phyloP scores from a whole-genome alignment of 306 rosid genomes.

The Mimosa bimucronata region DNA sequence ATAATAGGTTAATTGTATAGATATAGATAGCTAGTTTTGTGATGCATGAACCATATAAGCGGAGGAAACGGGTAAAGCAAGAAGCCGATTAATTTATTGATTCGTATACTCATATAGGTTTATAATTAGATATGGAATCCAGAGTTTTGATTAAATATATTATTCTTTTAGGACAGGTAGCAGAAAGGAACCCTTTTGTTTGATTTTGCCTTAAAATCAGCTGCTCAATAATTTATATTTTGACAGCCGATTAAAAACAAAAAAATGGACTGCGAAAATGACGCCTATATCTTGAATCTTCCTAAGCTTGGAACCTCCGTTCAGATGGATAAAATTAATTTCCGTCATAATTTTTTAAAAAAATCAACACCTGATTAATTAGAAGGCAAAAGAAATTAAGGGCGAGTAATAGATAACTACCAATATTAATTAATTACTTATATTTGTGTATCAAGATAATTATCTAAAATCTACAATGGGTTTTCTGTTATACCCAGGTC shows the following conservation, averaged over 20 bases:
- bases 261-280: constrained; percentile 4
- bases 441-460: not conserved
- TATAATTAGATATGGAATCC: not conserved
- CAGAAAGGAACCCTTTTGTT: constrained; percentile 11
- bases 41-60: not conserved
- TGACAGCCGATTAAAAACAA: not conserved
- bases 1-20: not conserved
- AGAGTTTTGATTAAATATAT: not conserved
- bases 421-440: not conserved
- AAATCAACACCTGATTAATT: not conserved
- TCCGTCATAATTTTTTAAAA: not conserved
- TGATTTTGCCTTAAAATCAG: constrained; percentile 6
- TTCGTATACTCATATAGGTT: not conserved
- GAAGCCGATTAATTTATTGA: not conserved
- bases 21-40: not conserved
- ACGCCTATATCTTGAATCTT: not conserved
- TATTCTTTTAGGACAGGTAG: not conserved
- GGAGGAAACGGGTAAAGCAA: not conserved
- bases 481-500: not conserved
- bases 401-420: not conserved
- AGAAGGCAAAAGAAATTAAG: not conserved
- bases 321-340: not conserved
- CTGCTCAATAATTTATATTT: constrained; percentile 13
- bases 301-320: not conserved
- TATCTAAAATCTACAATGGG: too few species aligned